A percentile compares a stretch with the other conserved stretches of the same genome.
These are phyloP conservation scores for Phytomonas francai DNA, from an alignment of 208 protist species.

Conservation along the genomic window DNA sequence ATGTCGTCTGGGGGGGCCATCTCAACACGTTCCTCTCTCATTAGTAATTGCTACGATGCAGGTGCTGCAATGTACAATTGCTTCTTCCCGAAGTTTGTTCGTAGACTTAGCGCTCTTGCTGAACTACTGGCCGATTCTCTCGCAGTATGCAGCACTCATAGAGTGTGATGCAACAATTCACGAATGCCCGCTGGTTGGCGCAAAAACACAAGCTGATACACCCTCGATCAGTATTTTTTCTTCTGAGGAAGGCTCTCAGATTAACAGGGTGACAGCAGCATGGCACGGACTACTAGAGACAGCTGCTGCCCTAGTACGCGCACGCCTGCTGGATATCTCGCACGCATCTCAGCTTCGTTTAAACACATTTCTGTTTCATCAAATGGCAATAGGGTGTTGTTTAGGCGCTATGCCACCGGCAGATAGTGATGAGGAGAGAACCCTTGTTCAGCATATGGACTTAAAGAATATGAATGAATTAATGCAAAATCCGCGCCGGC, in stretches of 20 bases:
- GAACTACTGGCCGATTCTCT: slow-evolving; percentile 16
- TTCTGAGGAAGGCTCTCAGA: slow-evolving; percentile 4
- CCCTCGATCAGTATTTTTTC: background rate
- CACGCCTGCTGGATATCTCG: slow-evolving; percentile 33
- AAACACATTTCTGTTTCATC: slow-evolving; percentile 59
- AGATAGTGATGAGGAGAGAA: slow-evolving; percentile 12
- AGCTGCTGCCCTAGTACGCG: slow-evolving; percentile 11
- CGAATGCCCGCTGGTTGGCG: background rate
- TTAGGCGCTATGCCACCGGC: slow-evolving; percentile 18
- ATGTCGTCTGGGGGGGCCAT: slow-evolving; percentile 18
- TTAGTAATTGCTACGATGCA: slow-evolving; percentile 14
- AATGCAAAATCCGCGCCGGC: slow-evolving; percentile 26
- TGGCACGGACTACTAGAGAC: slow-evolving; percentile 11
- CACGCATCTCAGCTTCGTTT: slow-evolving; percentile 17
- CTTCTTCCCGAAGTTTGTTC: slow-evolving; percentile 22
- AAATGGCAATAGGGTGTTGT: slow-evolving; percentile 29
- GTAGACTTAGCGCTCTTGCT: slow-evolving; percentile 24
- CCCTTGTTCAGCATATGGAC: slow-evolving; percentile 31
- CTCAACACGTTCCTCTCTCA: slow-evolving; percentile 10
- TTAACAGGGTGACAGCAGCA: slow-evolving; percentile 1
- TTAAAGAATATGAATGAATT: slow-evolving; percentile 26
- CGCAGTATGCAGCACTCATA: background rate
- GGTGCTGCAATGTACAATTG: slow-evolving; percentile 9
- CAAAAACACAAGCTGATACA: background rate
- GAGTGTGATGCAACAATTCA: background rate